Conservation (phyloP, 495 filamentous ascomycete species). For the Hypoxylon rickii region DNA sequence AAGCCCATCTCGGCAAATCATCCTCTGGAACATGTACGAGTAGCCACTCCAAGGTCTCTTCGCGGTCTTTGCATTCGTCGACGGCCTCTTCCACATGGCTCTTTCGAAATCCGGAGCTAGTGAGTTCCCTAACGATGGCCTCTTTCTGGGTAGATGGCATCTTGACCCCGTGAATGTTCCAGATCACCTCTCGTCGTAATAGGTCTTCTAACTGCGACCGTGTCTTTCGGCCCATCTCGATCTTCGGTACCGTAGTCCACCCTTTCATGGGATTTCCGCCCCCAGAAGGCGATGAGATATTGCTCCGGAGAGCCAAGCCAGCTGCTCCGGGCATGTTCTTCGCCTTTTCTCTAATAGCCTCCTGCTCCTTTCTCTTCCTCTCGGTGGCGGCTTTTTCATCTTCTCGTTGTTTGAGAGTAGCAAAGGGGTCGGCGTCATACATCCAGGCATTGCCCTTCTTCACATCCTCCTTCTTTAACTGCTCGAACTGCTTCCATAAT, state of each 20-base stretch:
- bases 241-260: conserved; percentile 84
- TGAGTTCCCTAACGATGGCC: conserved; percentile 73
- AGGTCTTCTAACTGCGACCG: conserved; percentile 77
- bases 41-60: conserved; percentile 90
- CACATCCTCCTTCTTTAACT: conserved; percentile 75
- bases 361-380: conserved; percentile 69
- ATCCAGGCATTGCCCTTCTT: conserved; percentile 82
- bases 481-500: conserved; percentile 87
- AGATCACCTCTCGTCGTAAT: conserved; percentile 73
- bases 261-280: conserved; percentile 60
- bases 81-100: conserved; percentile 90
- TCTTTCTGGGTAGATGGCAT: conserved; percentile 62
- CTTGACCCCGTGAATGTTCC: conserved; percentile 78
- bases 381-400: conserved; percentile 70
- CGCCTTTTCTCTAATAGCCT: conserved; percentile 65
- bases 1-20: conserved; percentile 84
- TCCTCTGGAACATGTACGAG: conserved; percentile 96
- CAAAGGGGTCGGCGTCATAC: conserved; percentile 95
- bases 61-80: conserved; percentile 84
- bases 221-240: conserved; percentile 85
- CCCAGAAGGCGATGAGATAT: conserved; percentile 29
- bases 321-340: conserved; percentile 55
- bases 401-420: conserved; percentile 75
- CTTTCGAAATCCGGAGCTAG: conserved; percentile 76
- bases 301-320: conserved; percentile 45